phyloP scores from a whole-genome alignment of 129 eudicot genomes.

The Ambrosia artemisiifolia region DNA sequence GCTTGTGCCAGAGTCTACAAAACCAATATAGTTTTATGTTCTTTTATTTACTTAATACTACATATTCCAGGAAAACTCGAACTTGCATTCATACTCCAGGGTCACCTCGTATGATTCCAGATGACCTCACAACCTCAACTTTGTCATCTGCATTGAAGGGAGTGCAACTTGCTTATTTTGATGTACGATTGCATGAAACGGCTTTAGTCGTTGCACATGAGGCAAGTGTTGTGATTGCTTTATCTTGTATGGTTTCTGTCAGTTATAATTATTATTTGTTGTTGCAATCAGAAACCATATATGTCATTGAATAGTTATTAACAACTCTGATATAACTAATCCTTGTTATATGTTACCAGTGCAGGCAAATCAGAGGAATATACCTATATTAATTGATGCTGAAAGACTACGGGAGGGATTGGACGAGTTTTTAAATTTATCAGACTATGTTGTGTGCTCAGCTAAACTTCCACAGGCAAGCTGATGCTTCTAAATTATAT shows the following conservation, averaged over 20 bases:
- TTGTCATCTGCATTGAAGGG: conserved; percentile 62
- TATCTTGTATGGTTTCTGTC: background rate
- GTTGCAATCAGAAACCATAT: background rate
- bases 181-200: conserved; percentile 71
- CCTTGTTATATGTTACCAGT: conserved; percentile 42
- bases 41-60: background rate
- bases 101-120: conserved; percentile 74
- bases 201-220: conserved; percentile 70
- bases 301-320: background rate
- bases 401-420: conserved; percentile 75
- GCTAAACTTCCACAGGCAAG: conserved; percentile 87
- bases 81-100: conserved; percentile 95
- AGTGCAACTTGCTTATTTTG: conserved; percentile 67
- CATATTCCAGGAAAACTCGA: conserved; percentile 75
- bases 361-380: conserved; percentile 72
- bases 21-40: background rate
- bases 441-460: conserved; percentile 71
- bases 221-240: conserved; percentile 44
- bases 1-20: conserved; percentile 9
- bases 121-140: conserved; percentile 58
- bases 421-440: conserved; percentile 58
- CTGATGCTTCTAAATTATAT: background rate
- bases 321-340: conserved; percentile 17
- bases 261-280: background rate
- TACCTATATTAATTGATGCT: conserved; percentile 84